Evolutionary conservation across 306 rosid genomes (phyloP), one percentile per base, ranked within the genome.

Genomic region (Leucaena leucocephala): DNA sequence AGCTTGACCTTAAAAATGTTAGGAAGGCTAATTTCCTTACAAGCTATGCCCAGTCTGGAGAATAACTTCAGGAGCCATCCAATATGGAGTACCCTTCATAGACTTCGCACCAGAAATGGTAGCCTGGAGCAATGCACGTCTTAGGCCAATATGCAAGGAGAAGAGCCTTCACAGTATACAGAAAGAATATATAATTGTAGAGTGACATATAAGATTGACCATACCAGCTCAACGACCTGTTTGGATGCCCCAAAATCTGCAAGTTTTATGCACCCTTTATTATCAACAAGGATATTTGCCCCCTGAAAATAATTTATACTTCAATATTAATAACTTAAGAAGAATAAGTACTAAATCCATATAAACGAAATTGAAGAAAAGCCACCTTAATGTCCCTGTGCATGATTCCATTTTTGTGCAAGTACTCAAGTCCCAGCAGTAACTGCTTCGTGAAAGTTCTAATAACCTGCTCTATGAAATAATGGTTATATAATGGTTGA

Each of bases 31-130:
- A 40, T 78, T 87, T 89, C 78, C 99, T 93, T 91, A 96, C 99
- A 91, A 96, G 87, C 89, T 96, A 87, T 96, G 99, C 78, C 99
- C 99, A 64, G 99, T 96, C 88, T 96, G 98, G 71, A 88, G 93
- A 91, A 96, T 91, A 78, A 96, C 99, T 90, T 96, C 99, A 67
- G 99, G 99, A 90, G 99, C 97, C 99, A 96, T 96, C 99, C 99
- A 96, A 78, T 96, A 93, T 71, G 99, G 99, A 76, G 99, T 96
- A 58, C 99, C 99, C 91, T 96, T 96, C 98, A 96, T 96, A 78
- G 99, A 96, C 90, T 96, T 96, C 66, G 99, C 98, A 70, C 99
- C 97, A 6, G 99, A 90, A 76, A 96, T 87, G 54, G 99, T 96
- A 78, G 99, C 98, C 99, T 96, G 81, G 84, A 88, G 42, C 52